A percentile compares a stretch with the other conserved stretches of the same genome.
Evolutionary conservation across 352 stramenopile species (phyloP).

Genomic region (Phytophthora pseudosyringae): DNA sequence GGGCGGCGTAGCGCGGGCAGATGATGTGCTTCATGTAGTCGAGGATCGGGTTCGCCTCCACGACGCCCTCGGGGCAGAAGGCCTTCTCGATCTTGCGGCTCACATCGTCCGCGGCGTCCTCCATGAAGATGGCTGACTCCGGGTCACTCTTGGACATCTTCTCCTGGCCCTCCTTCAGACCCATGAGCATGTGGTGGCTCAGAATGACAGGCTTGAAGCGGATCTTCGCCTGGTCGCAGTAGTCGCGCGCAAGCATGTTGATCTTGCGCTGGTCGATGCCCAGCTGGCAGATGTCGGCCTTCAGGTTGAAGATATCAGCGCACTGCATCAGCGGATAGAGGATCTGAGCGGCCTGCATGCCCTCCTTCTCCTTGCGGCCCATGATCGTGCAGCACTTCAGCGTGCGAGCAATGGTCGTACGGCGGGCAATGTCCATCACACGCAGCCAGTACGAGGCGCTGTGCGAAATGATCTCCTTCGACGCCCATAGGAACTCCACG

Average conservation of each 20-base stretch:
- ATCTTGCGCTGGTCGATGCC: slow-evolving; percentile 99
- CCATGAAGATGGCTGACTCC: slow-evolving; percentile 99
- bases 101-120: slow-evolving; percentile 94
- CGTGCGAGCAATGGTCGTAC: slow-evolving; percentile 93
- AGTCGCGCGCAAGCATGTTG: slow-evolving; percentile 98
- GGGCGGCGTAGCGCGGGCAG: slow-evolving; percentile 77
- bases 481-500: slow-evolving; percentile 99
- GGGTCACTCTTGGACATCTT: slow-evolving; percentile 99
- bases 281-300: slow-evolving; percentile 99
- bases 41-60: slow-evolving; percentile 95
- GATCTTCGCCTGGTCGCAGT: slow-evolving; percentile 96
- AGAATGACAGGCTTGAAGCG: slow-evolving; percentile 97
- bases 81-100: slow-evolving; percentile 99
- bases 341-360: slow-evolving; percentile 95
- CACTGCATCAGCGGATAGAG: slow-evolving; percentile 99
- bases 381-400: slow-evolving; percentile 99
- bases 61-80: slow-evolving; percentile 93
- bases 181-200: slow-evolving; percentile 99
- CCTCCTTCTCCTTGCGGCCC: slow-evolving; percentile 92
- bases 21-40: slow-evolving; percentile 99
- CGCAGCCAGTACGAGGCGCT: slow-evolving; percentile 93
- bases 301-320: slow-evolving; percentile 99
- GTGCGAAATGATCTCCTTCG: slow-evolving; percentile 93
- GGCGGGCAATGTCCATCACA: slow-evolving; percentile 94
- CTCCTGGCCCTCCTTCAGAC: slow-evolving; percentile 98